phyloP scores from a whole-genome alignment of 1,139 yeast genomes.

The Oligophagozyma castellii region DNA sequence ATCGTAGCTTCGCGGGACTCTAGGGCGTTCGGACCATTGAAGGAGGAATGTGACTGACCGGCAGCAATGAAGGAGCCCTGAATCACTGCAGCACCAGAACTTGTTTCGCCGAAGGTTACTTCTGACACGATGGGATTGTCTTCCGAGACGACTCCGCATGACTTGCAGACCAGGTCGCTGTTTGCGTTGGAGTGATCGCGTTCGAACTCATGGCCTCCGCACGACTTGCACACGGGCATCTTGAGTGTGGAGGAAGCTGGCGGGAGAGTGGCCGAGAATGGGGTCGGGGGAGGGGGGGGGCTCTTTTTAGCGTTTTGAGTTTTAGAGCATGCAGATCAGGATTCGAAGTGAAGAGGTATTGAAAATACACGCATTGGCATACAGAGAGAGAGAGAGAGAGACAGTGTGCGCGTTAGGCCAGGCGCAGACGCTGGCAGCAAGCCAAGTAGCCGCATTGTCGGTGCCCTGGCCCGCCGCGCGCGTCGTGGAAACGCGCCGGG shows the following conservation, averaged over 20 bases:
- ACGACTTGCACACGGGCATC: conserved; percentile 27
- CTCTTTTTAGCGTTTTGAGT: background rate
- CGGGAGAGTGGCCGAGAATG: too few relatives aligned
- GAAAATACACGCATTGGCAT: too few relatives aligned
- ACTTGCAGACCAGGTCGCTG: conserved; percentile 63
- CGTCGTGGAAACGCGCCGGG: too few relatives aligned
- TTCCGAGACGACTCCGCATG: conserved; percentile 79
- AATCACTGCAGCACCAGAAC: conserved; percentile 89
- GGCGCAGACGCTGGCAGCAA: too few relatives aligned
- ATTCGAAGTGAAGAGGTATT: too few relatives aligned
- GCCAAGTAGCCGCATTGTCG: too few relatives aligned
- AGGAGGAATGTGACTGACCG: conserved; percentile 69
- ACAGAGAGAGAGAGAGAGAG: too few relatives aligned
- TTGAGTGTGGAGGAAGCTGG: too few relatives aligned
- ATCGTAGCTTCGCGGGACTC: conserved; percentile 84
- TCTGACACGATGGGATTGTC: conserved; percentile 93
- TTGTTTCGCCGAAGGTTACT: conserved; percentile 83
- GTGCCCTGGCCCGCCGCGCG: too few relatives aligned
- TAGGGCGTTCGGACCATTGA: conserved; percentile 54
- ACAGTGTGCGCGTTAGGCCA: too few relatives aligned
- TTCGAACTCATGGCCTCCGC: conserved; percentile 35
- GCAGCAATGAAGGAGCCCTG: conserved; percentile 89
- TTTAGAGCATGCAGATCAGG: too few relatives aligned
- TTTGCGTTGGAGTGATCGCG: conserved; percentile 46
- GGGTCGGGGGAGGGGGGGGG: too few relatives aligned